Conservation (phyloP, 768 basidiomycete genomes). For the Podaxis sp. region DNA sequence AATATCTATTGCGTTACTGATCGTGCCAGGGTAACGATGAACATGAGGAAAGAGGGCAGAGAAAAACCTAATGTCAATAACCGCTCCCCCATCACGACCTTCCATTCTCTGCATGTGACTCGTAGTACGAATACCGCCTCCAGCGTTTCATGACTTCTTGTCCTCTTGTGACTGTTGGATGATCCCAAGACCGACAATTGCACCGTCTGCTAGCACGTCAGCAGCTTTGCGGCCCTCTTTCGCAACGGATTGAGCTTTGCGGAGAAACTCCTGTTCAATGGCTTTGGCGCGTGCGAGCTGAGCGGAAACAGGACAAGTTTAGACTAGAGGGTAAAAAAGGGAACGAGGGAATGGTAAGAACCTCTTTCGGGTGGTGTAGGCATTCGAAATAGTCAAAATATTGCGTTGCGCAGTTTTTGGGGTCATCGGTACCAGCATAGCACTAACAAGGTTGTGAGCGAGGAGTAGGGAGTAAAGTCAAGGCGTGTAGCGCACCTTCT, state of each 20-base stretch:
- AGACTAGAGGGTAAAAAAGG: neutral
- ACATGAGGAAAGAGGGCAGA: neutral
- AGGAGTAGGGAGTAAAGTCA: constrained; percentile 6
- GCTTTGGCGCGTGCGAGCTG: constrained; percentile 57
- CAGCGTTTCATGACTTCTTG: constrained; percentile 1
- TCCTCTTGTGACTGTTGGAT: constrained; percentile 52
- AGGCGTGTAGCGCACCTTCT: constrained; percentile 44
- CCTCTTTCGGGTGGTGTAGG: constrained; percentile 87
- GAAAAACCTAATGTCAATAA: neutral
- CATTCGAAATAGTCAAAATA: constrained; percentile 91
- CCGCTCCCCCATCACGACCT: neutral
- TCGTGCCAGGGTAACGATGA: neutral
- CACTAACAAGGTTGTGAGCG: constrained; percentile 48
- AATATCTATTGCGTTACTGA: neutral
- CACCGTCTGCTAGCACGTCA: constrained; percentile 70
- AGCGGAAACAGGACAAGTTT: neutral
- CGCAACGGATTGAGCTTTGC: constrained; percentile 61
- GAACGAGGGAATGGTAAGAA: constrained; percentile 32
- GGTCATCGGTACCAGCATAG: constrained; percentile 77
- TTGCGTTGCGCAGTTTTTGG: constrained; percentile 65
- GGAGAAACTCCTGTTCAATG: constrained; percentile 70
- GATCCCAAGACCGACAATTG: constrained; percentile 72
- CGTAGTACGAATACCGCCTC: neutral
- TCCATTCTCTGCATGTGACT: neutral
- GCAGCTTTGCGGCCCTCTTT: constrained; percentile 71